Evolutionary conservation across 441 rosid species (phyloP).

Genomic region (Gossypium aridum): DNA sequence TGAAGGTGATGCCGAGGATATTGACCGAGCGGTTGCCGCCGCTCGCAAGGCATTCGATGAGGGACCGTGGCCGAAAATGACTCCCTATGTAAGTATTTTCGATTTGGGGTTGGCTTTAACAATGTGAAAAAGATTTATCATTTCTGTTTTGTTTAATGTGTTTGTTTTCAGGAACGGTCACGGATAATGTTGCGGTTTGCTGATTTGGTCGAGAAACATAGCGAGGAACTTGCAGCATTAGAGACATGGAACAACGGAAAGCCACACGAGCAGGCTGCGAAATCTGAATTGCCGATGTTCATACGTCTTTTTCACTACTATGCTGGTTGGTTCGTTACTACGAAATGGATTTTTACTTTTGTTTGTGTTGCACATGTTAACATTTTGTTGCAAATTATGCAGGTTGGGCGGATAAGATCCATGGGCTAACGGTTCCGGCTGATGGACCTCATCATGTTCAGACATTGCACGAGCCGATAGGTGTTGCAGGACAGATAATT

Average conservation of each 20-base stretch:
- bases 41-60: slow-evolving; percentile 74
- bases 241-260: slow-evolving; percentile 93
- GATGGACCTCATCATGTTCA: slow-evolving; percentile 42
- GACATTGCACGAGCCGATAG: slow-evolving; percentile 54
- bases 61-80: slow-evolving; percentile 77
- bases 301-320: slow-evolving; percentile 63
- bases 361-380: not conserved
- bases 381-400: not conserved
- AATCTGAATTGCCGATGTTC: slow-evolving; percentile 56
- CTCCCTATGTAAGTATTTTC: slow-evolving; percentile 40
- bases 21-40: slow-evolving; percentile 58
- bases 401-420: slow-evolving; percentile 63
- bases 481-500: slow-evolving; percentile 64
- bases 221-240: slow-evolving; percentile 63
- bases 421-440: slow-evolving; percentile 55
- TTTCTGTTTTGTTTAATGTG: not conserved
- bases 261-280: slow-evolving; percentile 59
- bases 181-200: slow-evolving; percentile 58
- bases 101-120: not conserved
- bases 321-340: slow-evolving; percentile 45
- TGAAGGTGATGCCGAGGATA: slow-evolving; percentile 64
- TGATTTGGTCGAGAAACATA: slow-evolving; percentile 79
- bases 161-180: slow-evolving; percentile 67
- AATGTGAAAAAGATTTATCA: not conserved
- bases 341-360: not conserved